Evolutionary conservation across 148 eudicot genomes (phyloP), one percentile per base, ranked within the genome.

Genomic region (Camellia granthamiana): DNA sequence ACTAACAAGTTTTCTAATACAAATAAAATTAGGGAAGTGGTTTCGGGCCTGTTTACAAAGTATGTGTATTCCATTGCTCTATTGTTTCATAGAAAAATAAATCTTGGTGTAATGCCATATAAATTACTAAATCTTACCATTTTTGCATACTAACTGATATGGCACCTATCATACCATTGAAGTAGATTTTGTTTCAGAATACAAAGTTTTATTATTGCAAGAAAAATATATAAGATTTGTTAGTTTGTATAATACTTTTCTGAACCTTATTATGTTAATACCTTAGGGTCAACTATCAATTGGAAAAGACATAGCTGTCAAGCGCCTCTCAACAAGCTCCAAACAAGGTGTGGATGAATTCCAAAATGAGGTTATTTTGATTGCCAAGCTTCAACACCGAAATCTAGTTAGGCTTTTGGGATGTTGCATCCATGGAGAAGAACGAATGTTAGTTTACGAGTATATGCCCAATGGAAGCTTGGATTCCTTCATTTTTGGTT

Each of bases 1-100:
- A 69, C 73, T 43, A 69, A 69, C 54, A 44, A 69, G 52, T 69
- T 69, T 69, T 69, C 52, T 43, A 3, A 44, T 18, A 23, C 8
- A 4, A 64, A 64, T 64, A 79, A 70, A 56, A 70, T 79, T 56
- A 76, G 81, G 62, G 59, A 80, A 64, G 78, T 74, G 82, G 82
- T 30, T 80, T 80, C 13, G 78, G 82, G 30, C 10, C 72, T 5
- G 82, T 80, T 74, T 80, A 80, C 72, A 80, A 73, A 78, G 82
- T 80, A 79, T 19, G 23, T 21, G 1, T 46, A 54, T 19, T 49
- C 5, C 2, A 23, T 19, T 49, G 6, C 18, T 23, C 30, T 23
- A 23, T 23, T 23, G 30, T 23, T 23, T 23, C 30, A 23, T 23
- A 23, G 30, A 23, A 23, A 23, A 23, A 23, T 23, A 23, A 23